A percentile compares a stretch with the other conserved stretches of the same genome.
Conservation (phyloP, 1,139 yeast genomes). For the Waltiozyma sp. region DNA sequence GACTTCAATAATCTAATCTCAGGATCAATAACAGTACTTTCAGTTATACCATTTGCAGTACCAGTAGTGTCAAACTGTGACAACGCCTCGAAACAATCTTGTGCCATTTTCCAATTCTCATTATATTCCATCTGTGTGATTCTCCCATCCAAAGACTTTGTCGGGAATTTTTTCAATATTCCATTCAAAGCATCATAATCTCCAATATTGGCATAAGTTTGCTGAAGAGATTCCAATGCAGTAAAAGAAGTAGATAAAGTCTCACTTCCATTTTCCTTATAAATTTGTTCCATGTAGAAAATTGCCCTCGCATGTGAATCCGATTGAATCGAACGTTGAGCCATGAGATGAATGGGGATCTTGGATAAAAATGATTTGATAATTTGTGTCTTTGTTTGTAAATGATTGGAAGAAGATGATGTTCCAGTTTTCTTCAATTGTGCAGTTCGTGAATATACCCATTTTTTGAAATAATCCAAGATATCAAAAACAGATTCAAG, state of each 20-base stretch:
- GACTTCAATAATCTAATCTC: conserved; percentile 37
- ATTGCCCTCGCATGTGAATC: conserved; percentile 83
- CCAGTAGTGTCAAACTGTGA: conserved; percentile 31
- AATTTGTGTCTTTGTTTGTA: background rate
- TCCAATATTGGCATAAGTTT: conserved; percentile 76
- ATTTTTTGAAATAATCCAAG: conserved; percentile 74
- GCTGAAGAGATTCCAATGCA: conserved; percentile 48
- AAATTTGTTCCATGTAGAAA: conserved; percentile 74
- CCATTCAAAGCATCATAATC: conserved; percentile 92
- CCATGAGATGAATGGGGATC: conserved; percentile 63
- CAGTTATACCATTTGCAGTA: conserved; percentile 5
- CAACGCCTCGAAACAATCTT: conserved; percentile 70
- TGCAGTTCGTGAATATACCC: conserved; percentile 33
- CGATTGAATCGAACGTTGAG: conserved; percentile 71
- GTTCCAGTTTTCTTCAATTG: conserved; percentile 17
- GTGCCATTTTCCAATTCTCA: conserved; percentile 81
- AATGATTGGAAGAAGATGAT: background rate
- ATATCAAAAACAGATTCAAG: conserved; percentile 68
- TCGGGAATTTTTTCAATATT: conserved; percentile 61
- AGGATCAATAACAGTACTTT: conserved; percentile 11
- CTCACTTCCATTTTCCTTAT: conserved; percentile 29
- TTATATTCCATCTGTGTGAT: conserved; percentile 73
- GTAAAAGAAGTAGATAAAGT: conserved; percentile 23
- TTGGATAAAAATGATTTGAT: conserved; percentile 17
- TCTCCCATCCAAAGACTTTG: conserved; percentile 59